Percentiles rank a stretch among this genome's conserved stretches.
Conservation (phyloP, 2,329 filamentous ascomycete species). For the Pseudogymnoascus sp. region DNA sequence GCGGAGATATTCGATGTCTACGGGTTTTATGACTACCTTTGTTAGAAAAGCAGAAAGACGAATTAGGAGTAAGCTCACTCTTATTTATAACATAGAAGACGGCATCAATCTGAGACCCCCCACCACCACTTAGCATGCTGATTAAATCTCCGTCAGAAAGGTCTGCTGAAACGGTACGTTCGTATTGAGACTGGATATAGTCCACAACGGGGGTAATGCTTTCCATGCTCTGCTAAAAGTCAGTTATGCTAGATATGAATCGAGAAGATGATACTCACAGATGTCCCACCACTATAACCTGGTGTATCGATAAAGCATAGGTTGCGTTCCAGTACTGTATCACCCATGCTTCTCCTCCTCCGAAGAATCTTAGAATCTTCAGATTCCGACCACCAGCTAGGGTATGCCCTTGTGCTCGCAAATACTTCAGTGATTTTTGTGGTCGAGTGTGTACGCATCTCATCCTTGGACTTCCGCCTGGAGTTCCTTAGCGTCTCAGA, state of each 20-base stretch:
- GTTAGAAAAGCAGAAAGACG: background rate
- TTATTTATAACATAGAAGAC: slow-evolving; percentile 73
- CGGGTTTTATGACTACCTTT: slow-evolving; percentile 40
- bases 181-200: slow-evolving; percentile 65
- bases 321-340: slow-evolving; percentile 79
- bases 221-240: slow-evolving; percentile 39
- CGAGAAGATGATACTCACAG: slow-evolving; percentile 34
- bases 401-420: slow-evolving; percentile 76
- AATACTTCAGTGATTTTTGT: slow-evolving; percentile 55
- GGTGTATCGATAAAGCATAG: slow-evolving; percentile 87
- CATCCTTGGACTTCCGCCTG: slow-evolving; percentile 20
- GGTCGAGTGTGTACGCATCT: slow-evolving; percentile 25
- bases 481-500: slow-evolving; percentile 23
- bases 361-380: slow-evolving; percentile 53
- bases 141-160: slow-evolving; percentile 66
- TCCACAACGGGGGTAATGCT: slow-evolving; percentile 51
- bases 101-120: slow-evolving; percentile 74
- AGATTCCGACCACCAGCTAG: slow-evolving; percentile 79
- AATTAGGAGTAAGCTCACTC: slow-evolving; percentile 40
- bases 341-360: slow-evolving; percentile 62
- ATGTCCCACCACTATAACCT: slow-evolving; percentile 47
- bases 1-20: slow-evolving; percentile 64
- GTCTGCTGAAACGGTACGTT: slow-evolving; percentile 50
- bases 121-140: slow-evolving; percentile 68
- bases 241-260: slow-evolving; percentile 18